A percentile compares a stretch with the other conserved stretches of the same genome.
These are phyloP conservation scores for Ananas comosus DNA, from an alignment of 176 grass and related monocot genomes.

Conservation along the genomic window DNA sequence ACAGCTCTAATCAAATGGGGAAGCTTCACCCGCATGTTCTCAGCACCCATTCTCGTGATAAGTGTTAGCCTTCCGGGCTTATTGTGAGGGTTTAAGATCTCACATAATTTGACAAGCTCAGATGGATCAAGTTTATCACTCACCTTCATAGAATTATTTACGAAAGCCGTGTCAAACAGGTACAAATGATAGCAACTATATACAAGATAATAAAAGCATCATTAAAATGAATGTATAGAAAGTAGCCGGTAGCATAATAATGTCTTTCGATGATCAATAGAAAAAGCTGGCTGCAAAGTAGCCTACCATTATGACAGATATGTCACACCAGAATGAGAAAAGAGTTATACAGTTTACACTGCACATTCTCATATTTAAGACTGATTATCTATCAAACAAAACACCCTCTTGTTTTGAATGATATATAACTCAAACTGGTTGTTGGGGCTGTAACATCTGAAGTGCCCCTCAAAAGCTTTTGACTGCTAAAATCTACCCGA, in stretches of 20 bases:
- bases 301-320: background rate
- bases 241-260: background rate
- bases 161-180: background rate
- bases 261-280: background rate
- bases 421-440: too few relatives aligned
- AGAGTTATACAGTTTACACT: background rate
- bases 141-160: background rate
- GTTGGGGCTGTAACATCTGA: too few relatives aligned
- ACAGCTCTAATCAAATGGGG: conserved; percentile 1
- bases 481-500: too few relatives aligned
- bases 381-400: too few relatives aligned
- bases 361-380: too few relatives aligned
- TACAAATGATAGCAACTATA: background rate
- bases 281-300: background rate
- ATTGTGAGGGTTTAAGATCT: conserved; percentile 4
- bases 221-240: background rate
- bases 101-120: conserved; percentile 9
- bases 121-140: conserved; percentile 9
- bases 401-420: too few relatives aligned
- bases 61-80: background rate
- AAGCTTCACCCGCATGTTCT: conserved; percentile 5
- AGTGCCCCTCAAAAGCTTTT: too few relatives aligned
- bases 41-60: background rate
- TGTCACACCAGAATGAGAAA: background rate
- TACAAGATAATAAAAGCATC: background rate